Evolutionary conservation across 495 filamentous ascomycete genomes (phyloP), one percentile per base, ranked within the genome.

Genomic region (Polyplosphaeria fusca): DNA sequence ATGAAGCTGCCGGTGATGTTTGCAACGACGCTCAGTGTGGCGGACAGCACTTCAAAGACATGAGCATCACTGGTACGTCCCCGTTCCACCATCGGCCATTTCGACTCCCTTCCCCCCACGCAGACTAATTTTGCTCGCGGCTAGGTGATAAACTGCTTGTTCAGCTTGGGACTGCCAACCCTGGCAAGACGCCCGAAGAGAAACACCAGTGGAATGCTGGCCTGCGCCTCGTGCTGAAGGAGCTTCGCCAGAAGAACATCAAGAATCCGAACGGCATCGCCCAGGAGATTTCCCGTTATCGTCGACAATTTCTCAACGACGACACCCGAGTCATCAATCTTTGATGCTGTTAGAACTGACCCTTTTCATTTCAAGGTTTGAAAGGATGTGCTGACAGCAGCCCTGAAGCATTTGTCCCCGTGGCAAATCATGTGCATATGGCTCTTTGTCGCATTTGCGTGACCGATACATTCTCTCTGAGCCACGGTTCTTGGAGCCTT

Each of bases 91-190:
- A 35, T 19, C 35, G 20, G 23, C 52, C 22, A 5, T 27, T 42
- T 20, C 47, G 2, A 44, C 45, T 27, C 35, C 16, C 7, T 24
- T 23, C 37, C 35, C 23, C 26, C 73, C 68, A 67, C 74, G 67
- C 71, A 76, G 75, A 73, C 84, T 87, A 78, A 89, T 84, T n/a
- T 74, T 70, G 69, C 74, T 71, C 68, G 66, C 70, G 70, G 71
- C 74, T 76, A 95, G 91, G 94, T 80, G 87, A 93, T 69, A 84
- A 86, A 65, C 87, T 95, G 44, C 84, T 96, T 44, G 77, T 89
- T 52, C 82, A 94, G 56, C 82, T 96, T 66, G 89, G 89, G 57
- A 82, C 83, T 26, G 71, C 83, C 48, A 77, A 78, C 46, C 88
- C 91, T 64, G 84, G 85, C 44, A 83, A 82, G 61, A 81, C 74